phyloP scores from a whole-genome alignment of 2,329 filamentous ascomycete genomes.

The Exophiala bonariae region DNA sequence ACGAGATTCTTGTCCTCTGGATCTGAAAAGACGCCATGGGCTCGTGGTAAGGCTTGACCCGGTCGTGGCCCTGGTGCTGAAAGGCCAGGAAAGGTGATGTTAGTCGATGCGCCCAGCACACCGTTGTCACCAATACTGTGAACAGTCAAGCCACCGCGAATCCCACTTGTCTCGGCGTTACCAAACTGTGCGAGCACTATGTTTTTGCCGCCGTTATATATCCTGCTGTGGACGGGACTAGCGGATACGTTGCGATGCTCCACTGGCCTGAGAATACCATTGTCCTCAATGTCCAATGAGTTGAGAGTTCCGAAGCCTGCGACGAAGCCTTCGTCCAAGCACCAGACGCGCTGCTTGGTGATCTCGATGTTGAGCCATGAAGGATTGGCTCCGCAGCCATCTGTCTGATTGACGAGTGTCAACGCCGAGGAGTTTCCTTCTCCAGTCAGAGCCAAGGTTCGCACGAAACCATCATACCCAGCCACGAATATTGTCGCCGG shows the following conservation, averaged over 20 bases:
- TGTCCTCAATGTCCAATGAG: neutral
- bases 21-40: conserved; percentile 2
- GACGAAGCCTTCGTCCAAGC: conserved; percentile 3
- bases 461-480: conserved; percentile 7
- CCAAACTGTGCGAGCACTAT: conserved; percentile 1
- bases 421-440: neutral
- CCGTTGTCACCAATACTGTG: neutral
- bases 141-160: neutral
- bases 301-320: neutral
- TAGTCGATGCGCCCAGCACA: neutral
- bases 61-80: neutral
- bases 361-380: neutral
- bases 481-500: conserved; percentile 1
- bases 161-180: neutral
- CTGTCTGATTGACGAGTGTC: neutral
- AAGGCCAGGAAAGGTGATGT: conserved; percentile 1
- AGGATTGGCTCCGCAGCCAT: conserved; percentile 1
- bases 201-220: neutral
- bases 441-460: neutral
- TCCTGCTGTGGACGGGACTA: neutral
- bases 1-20: conserved; percentile 1
- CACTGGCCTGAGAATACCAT: neutral
- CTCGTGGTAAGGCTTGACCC: neutral
- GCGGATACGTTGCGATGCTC: neutral
- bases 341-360: neutral